phyloP scores from a whole-genome alignment of 2,329 filamentous ascomycete genomes.

The Alternaria postmessia region DNA sequence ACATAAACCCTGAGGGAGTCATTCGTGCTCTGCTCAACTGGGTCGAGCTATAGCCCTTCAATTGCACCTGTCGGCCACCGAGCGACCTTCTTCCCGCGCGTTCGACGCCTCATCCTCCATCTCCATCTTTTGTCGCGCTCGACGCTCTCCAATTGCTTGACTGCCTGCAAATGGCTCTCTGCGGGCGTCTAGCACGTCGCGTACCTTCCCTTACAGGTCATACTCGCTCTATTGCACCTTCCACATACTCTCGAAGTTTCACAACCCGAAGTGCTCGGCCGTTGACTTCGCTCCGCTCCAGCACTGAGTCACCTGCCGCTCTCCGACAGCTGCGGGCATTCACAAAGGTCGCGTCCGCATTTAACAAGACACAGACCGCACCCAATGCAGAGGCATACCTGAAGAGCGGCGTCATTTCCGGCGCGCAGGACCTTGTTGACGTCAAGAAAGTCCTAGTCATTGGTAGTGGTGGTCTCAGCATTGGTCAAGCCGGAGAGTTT shows the following conservation, averaged over 20 bases:
- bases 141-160: constrained; percentile 42
- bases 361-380: constrained; percentile 67
- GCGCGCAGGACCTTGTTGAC: constrained; percentile 76
- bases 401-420: constrained; percentile 85
- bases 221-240: constrained; percentile 41
- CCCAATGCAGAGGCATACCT: constrained; percentile 88
- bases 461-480: constrained; percentile 91
- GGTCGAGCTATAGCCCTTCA: constrained; percentile 42
- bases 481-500: constrained; percentile 97
- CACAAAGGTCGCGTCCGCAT: constrained; percentile 45
- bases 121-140: constrained; percentile 38
- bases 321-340: constrained; percentile 50
- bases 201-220: constrained; percentile 46
- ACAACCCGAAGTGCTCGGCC: constrained; percentile 44
- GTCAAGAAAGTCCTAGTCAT: constrained; percentile 98
- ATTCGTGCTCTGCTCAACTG: constrained; percentile 36
- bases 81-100: constrained; percentile 28
- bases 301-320: constrained; percentile 43
- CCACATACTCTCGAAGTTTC: constrained; percentile 43
- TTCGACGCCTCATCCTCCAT: constrained; percentile 25
- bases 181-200: constrained; percentile 53
- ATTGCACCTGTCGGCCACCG: constrained; percentile 35
- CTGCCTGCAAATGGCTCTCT: constrained; percentile 51
- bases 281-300: constrained; percentile 39
- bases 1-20: constrained; percentile 41